Evolutionary conservation across 1,284 basidiomycete species (phyloP), one percentile per base, ranked within the genome.

Genomic region (Heterobasidion annosum): DNA sequence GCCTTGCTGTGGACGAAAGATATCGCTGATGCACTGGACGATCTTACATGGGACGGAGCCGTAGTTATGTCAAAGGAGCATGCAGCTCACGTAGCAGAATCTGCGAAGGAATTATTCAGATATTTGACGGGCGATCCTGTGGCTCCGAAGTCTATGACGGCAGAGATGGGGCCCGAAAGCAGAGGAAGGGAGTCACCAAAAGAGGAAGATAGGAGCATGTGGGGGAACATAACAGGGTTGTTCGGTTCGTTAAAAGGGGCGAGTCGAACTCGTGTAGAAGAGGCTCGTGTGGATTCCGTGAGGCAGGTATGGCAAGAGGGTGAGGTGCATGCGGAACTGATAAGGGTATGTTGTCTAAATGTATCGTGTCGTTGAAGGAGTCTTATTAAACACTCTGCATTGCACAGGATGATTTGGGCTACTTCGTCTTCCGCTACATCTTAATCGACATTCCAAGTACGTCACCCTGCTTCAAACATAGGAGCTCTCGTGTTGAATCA

Each of bases 391-490:
- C 44, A 58, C 35, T 40, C 51, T 32, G 42, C 43, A 61, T 51
- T 56, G 54, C 53, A 37, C 63, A 91, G 87, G 85, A 90, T 60
- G 78, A 79, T 49, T 76, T 83, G 54, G 89, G 88, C 6, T 83
- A 85, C 64, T 91, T 88, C 65, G 77, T 84, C 54, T 87, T 87
- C 67, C 77, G 85, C 54, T 90, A 90, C 65, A 73, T 91, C 48
- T 72, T 91, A 47, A 76, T 91, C 48, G 88, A 91, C 65, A 76
- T 91, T 59, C 88, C 89, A 34, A 83, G 88, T 91, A 68, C 57
- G 85, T 73, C 40, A 48, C 48, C 2, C 56, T 42, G 34, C 37
- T 18, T 54, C 50, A 50, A 7, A 32, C 19, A n/a, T 40, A 44
- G 35, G 19, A 49, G 33, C 35, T 32, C 54, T 45, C 48, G 46